A percentile compares a stretch with the other conserved stretches of the same genome.
Evolutionary conservation across 1,284 basidiomycete species (phyloP).

Genomic region (Ceraceosorus bombacis): DNA sequence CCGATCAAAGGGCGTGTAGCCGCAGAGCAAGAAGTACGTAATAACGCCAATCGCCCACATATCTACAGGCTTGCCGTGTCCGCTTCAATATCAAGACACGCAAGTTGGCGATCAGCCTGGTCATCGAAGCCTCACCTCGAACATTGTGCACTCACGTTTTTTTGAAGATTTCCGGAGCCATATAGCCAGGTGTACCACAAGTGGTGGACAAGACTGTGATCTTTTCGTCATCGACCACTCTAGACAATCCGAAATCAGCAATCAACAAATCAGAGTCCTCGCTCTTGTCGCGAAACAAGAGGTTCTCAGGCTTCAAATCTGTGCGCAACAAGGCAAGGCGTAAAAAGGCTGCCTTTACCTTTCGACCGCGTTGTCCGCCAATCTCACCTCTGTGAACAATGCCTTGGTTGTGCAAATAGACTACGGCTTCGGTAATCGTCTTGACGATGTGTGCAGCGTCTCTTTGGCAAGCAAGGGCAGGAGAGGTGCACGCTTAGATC

Average conservation of each 20-base stretch:
- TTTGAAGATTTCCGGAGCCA: constrained; percentile 75
- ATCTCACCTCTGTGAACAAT: constrained; percentile 84
- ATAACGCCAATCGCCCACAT: constrained; percentile 90
- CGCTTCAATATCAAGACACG: constrained; percentile 57
- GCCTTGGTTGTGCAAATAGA: constrained; percentile 82
- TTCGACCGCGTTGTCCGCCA: neutral
- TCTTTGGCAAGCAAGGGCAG: constrained; percentile 36
- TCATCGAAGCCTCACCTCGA: neutral
- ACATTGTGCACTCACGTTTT: constrained; percentile 50
- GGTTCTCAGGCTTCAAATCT: constrained; percentile 66
- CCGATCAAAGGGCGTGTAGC: constrained; percentile 59
- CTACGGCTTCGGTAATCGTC: constrained; percentile 76
- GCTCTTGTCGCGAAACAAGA: constrained; percentile 70
- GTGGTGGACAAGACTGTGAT: constrained; percentile 67
- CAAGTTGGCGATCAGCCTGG: constrained; percentile 91
- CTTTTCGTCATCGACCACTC: constrained; percentile 52
- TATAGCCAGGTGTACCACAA: constrained; percentile 87
- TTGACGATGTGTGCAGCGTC: constrained; percentile 85
- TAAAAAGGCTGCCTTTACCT: neutral
- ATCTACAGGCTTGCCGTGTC: constrained; percentile 86
- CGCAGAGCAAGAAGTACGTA: constrained; percentile 59
- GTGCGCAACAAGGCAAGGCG: constrained; percentile 28
- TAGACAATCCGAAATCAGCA: constrained; percentile 77
- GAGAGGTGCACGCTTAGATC: too few relatives aligned
- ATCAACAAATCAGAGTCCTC: constrained; percentile 53